These are phyloP conservation scores for Xylariales sp. DNA, from an alignment of 2,329 filamentous ascomycete genomes.

Conservation along the genomic window DNA sequence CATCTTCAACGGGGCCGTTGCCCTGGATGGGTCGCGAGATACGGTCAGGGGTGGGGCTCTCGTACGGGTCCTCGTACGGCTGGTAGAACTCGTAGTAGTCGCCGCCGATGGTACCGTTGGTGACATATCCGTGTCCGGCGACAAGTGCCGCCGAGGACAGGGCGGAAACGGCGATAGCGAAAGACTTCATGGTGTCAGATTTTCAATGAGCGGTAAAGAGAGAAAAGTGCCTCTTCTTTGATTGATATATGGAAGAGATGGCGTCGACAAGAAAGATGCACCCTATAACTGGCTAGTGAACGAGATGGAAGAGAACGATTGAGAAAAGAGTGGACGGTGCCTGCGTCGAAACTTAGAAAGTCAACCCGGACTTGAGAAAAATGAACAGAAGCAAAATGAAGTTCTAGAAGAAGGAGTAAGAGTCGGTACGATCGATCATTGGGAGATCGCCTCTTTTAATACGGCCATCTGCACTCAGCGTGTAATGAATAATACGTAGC, in stretches of 20 bases:
- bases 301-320: neutral
- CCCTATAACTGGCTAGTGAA: neutral
- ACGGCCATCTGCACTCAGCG: too few relatives aligned
- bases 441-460: too few relatives aligned
- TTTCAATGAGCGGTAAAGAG: too few relatives aligned
- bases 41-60: slow-evolving; percentile 33
- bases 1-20: slow-evolving; percentile 53
- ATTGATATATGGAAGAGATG: neutral
- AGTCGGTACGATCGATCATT: too few relatives aligned
- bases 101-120: slow-evolving; percentile 38
- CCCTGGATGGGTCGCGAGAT: slow-evolving; percentile 54
- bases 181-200: slow-evolving; percentile 19
- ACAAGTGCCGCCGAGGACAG: slow-evolving; percentile 28
- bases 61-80: slow-evolving; percentile 34
- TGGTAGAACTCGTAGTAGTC: slow-evolving; percentile 33
- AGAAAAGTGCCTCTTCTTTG: too few relatives aligned
- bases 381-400: too few relatives aligned
- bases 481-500: too few relatives aligned
- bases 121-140: slow-evolving; percentile 45
- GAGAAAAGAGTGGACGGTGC: slow-evolving; percentile 4
- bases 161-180: slow-evolving; percentile 13
- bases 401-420: too few relatives aligned
- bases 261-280: neutral
- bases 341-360: slow-evolving; percentile 3
- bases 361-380: slow-evolving; percentile 5